Conservation (phyloP, 192 early-diverging fungal species). For the Chytriomyces confervae region DNA sequence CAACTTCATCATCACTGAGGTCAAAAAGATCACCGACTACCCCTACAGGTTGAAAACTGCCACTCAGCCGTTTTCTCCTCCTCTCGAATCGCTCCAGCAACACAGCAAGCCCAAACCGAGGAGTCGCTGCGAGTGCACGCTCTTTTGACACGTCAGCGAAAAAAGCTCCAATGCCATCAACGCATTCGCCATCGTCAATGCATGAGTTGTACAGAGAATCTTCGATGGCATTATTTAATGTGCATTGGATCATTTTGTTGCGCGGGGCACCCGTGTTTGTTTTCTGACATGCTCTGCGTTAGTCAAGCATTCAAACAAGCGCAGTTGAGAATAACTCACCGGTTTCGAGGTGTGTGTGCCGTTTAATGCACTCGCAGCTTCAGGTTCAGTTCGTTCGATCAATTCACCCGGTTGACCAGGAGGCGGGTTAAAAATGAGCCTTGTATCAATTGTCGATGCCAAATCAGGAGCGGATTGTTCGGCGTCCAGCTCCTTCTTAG, state of each 20-base stretch:
- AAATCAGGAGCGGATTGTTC: neutral
- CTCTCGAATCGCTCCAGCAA: constrained; percentile 9
- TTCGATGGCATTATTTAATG: neutral
- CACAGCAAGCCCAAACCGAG: neutral
- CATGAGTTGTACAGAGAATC: neutral
- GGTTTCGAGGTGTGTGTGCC: neutral
- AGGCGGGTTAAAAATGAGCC: neutral
- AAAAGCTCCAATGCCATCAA: neutral
- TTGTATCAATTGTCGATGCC: constrained; percentile 10
- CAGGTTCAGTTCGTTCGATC: neutral
- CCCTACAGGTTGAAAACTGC: neutral
- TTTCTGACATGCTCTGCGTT: neutral
- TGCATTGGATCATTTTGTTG: constrained; percentile 11
- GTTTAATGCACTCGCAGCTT: neutral
- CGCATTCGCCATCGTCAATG: neutral
- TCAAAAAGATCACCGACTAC: neutral
- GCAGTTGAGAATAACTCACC: neutral
- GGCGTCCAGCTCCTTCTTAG: neutral
- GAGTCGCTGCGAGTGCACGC: neutral
- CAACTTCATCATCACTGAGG: constrained; percentile 3
- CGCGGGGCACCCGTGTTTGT: constrained; percentile 1
- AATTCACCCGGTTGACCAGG: neutral
- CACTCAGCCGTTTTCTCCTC: neutral
- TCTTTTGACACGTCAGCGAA: neutral
- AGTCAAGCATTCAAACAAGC: neutral